phyloP scores from a whole-genome alignment of 306 rosid genomes.

The Styphnolobium japonicum region DNA sequence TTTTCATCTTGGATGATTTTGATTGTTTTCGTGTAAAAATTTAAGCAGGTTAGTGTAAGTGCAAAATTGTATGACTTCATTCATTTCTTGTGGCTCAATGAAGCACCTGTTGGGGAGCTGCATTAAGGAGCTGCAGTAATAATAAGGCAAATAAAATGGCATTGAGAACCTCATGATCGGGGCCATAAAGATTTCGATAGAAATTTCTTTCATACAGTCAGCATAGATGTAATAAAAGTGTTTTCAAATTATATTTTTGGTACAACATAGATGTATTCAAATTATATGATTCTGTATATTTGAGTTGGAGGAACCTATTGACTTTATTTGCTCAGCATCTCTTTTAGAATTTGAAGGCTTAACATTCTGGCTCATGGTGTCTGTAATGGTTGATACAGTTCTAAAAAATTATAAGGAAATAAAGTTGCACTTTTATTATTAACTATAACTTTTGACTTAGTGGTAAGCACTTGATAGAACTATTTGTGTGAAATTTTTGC shows the following conservation, averaged over 20 bases:
- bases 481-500: too few relatives aligned
- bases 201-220: constrained; percentile 9
- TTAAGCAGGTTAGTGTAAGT: constrained; percentile 83
- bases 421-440: too few relatives aligned
- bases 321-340: too few relatives aligned
- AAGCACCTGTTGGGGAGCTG: constrained; percentile 96
- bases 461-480: too few relatives aligned
- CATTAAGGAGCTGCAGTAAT: constrained; percentile 81
- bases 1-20: constrained; percentile 11
- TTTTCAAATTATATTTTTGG: too few relatives aligned
- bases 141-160: constrained; percentile 19
- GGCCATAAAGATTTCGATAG: not conserved
- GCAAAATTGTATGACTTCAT: constrained; percentile 84
- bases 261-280: constrained; percentile 5
- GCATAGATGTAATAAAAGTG: constrained; percentile 19
- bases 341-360: too few relatives aligned
- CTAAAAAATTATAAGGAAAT: too few relatives aligned
- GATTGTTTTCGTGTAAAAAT: not conserved
- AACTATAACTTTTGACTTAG: too few relatives aligned
- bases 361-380: too few relatives aligned
- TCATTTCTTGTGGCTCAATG: constrained; percentile 95
- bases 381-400: too few relatives aligned
- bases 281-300: constrained; percentile 25
- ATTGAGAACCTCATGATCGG: not conserved
- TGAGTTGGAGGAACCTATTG: constrained; percentile 18